Evolutionary conservation across 2,329 filamentous ascomycete species (phyloP).

Genomic region (Aspergillus phoenicis): DNA sequence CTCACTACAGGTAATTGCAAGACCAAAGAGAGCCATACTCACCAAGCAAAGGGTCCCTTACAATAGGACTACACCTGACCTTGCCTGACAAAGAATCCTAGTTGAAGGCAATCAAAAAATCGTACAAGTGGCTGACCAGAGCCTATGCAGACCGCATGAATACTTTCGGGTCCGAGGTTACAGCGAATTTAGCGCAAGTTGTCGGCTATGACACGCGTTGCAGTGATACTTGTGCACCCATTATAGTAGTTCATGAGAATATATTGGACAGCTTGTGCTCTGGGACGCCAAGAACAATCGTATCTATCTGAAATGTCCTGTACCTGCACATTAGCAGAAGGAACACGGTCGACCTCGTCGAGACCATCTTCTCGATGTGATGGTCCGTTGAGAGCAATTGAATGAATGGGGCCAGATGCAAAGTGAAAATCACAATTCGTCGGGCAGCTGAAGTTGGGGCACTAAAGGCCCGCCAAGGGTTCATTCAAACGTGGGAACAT

Average conservation of each 20-base stretch:
- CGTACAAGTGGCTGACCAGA: not conserved
- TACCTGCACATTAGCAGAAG: not conserved
- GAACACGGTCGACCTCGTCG: not conserved
- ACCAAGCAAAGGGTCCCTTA: not conserved
- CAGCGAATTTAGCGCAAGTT: not conserved
- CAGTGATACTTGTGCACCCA: slow-evolving; percentile 4
- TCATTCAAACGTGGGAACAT: slow-evolving; percentile 6
- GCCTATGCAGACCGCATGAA: slow-evolving; percentile 1
- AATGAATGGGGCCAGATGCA: not conserved
- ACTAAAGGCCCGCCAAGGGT: slow-evolving; percentile 2
- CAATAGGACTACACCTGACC: not conserved
- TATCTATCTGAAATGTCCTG: too few relatives aligned
- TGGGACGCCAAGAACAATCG: not conserved
- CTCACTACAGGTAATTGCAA: not conserved
- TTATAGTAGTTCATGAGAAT: not conserved
- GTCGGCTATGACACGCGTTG: slow-evolving; percentile 6
- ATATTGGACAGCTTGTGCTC: not conserved
- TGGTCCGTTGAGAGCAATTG: slow-evolving; percentile 1
- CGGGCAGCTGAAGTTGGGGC: not conserved
- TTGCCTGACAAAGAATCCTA: not conserved
- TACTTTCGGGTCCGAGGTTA: slow-evolving; percentile 4
- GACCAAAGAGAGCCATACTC: not conserved
- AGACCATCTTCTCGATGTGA: not conserved
- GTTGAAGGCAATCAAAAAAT: too few relatives aligned
- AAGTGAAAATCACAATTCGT: slow-evolving; percentile 7